These are phyloP conservation scores for Trichoderma guizhouense DNA, from an alignment of 2,329 filamentous ascomycete genomes.

Conservation along the genomic window DNA sequence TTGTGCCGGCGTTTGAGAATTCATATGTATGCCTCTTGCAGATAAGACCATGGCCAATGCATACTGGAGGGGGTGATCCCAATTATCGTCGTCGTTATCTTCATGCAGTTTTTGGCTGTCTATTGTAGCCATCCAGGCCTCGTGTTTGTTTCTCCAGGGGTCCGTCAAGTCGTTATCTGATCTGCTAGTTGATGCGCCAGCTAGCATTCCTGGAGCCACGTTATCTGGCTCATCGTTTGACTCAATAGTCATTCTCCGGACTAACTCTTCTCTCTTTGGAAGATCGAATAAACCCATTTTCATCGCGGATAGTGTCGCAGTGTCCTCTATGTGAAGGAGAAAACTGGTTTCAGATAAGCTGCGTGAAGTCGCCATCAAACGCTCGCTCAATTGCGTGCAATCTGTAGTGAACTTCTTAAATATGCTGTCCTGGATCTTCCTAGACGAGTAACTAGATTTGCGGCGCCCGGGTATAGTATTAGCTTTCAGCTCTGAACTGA, in stretches of 20 bases:
- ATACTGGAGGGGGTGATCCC: neutral
- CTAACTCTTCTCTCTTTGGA: neutral
- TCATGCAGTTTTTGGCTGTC: neutral
- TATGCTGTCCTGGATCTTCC: neutral
- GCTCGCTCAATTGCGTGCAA: neutral
- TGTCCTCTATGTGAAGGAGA: neutral
- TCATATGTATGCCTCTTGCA: neutral
- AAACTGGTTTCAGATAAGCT: neutral
- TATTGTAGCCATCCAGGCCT: neutral
- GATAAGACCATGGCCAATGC: neutral
- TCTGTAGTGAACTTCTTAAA: neutral
- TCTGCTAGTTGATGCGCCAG: neutral
- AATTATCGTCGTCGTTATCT: neutral
- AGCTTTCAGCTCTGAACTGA: neutral
- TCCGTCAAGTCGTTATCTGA: neutral
- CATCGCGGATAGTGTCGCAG: neutral
- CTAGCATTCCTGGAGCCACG: neutral
- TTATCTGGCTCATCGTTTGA: neutral
- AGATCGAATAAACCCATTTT: neutral
- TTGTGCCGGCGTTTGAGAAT: neutral
- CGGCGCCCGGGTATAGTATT: neutral
- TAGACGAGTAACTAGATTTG: neutral
- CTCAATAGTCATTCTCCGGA: neutral
- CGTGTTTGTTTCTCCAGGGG: neutral
- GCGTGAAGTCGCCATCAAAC: neutral